Evolutionary conservation across 2,329 filamentous ascomycete species (phyloP), one percentile per base, ranked within the genome.

Genomic region (Arthrobotrys conoides): DNA sequence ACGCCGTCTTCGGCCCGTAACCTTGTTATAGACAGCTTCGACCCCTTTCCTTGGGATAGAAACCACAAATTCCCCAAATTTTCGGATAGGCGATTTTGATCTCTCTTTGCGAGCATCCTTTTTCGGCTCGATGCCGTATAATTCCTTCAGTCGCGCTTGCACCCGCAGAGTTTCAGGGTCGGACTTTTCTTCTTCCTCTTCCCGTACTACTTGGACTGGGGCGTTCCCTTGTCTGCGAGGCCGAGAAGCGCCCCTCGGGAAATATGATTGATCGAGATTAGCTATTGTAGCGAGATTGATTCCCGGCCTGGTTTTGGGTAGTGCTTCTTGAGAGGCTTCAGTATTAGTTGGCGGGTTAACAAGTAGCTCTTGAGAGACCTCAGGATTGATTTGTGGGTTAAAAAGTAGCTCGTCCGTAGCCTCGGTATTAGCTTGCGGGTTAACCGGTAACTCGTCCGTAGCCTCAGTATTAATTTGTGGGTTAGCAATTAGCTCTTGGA

Each of bases 11-110:
- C 53, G 53, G 3, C 30, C 53, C 33, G 30, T 36, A 41, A 38
- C 18, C 38, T 38, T 59, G n/a, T 36, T 72, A 14, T 18, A 16
- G 5, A 68, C n/a, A 6, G 33, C 33, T 0, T 33, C 44, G 24
- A 72, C 48, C 9, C 59, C 49, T 57, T 49, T 20, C 24, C 48
- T 27, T 6, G 69, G 69, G 30, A 72, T 20, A 14, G 69, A 66
- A 27, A 6, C 44, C 2, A 72, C 20, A 10, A 66, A 48, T 3
- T 38, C 20, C 9, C 59, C 27, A 14, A 72, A 14, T 38, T n/a
- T 59, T 20, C 69, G 38, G 5, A 71, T 14, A 33, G 53, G 30
- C 2, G 53, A 59, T 38, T 38, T 59, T 22, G 53, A 59, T 30
- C 53, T 57, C 14, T 33, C 49, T 8, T n/a, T 22, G 16, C 51